Conservation (phyloP, 1,139 yeast genomes). For the Saccharomyces uvarum region DNA sequence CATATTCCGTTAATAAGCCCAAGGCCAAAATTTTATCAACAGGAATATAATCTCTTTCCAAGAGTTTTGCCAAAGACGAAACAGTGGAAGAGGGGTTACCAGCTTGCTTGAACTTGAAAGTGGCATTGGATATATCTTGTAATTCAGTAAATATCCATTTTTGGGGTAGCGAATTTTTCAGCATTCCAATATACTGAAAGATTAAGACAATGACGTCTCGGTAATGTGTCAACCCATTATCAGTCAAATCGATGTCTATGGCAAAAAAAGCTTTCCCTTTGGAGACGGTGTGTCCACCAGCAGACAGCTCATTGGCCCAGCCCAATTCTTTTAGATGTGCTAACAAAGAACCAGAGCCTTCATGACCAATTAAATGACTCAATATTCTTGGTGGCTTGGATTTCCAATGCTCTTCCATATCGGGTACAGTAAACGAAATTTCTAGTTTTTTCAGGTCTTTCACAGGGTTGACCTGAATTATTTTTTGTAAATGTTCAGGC, state of each 20-base stretch:
- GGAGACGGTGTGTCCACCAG: constrained; percentile 66
- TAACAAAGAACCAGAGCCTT: constrained; percentile 75
- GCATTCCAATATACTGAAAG: constrained; percentile 66
- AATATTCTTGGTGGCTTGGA: constrained; percentile 62
- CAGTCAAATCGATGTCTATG: constrained; percentile 68
- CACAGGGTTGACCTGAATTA: constrained; percentile 70
- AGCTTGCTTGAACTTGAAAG: constrained; percentile 64
- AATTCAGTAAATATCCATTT: constrained; percentile 47
- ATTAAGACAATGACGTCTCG: constrained; percentile 48
- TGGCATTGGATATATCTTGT: constrained; percentile 39
- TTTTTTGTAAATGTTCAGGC: constrained; percentile 42
- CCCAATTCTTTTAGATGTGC: constrained; percentile 60
- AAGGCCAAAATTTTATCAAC: constrained; percentile 53
- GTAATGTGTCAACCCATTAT: constrained; percentile 60
- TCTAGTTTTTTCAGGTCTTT: constrained; percentile 67
- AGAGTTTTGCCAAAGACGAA: constrained; percentile 40
- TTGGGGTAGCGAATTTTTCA: constrained; percentile 51
- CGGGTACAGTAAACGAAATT: constrained; percentile 67
- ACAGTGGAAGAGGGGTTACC: constrained; percentile 54
- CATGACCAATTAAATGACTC: constrained; percentile 86
- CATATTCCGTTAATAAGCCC: constrained; percentile 52
- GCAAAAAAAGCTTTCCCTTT: constrained; percentile 61
- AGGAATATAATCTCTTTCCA: constrained; percentile 53
- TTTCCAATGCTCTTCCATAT: constrained; percentile 57
- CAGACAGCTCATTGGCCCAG: constrained; percentile 73